Evolutionary conservation across 2,329 filamentous ascomycete genomes (phyloP), one percentile per base, ranked within the genome.

Genomic region (Fusarium sterilihyphosum): DNA sequence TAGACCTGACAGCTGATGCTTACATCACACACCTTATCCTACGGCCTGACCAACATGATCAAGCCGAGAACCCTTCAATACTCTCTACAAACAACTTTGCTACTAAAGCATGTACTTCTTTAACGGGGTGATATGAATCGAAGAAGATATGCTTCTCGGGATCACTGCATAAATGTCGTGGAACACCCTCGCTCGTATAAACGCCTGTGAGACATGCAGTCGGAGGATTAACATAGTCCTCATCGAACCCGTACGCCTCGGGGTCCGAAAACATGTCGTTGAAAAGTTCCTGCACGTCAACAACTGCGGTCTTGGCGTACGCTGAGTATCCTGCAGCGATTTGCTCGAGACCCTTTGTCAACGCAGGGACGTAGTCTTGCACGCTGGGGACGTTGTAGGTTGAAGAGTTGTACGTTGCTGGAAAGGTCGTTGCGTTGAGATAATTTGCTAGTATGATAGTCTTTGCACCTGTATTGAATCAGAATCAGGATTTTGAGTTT

Each of bases 371-470:
- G 29, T 46, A 73, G 5, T 26, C 38, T 26, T 63, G 40, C 3
- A 73, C 71, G 1, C 57, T 63, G 2, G 71, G 71, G 8, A 49
- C n/a, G 17, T 60, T 20, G 29, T 73, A 73, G 3, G 53, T 26
- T 6, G 71, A 56, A 1, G 71, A 73, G 4, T 62, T 73, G 14
- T 59, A 71, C 6, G 71, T 60, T n/a, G 71, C 71, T 20, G 71
- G 71, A 1, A 73, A 71, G 0, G 46, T 56, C 2, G 71, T 73
- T 2, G 31, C n/a, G 17, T 62, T 59, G 18, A 63, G 67, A 8
- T 73, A 73, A 7, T 73, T 73, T 7, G 61, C 70, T 17, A 73
- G 26, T 0, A 73, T 67, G 7, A 73, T 73, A 6, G 22, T 63
- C 11, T 22, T 63, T 40, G 71, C 67, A 9, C 71, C 71, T 56